Conservation (phyloP, 164 flowering plant genomes). For the Vitis riparia region DNA sequence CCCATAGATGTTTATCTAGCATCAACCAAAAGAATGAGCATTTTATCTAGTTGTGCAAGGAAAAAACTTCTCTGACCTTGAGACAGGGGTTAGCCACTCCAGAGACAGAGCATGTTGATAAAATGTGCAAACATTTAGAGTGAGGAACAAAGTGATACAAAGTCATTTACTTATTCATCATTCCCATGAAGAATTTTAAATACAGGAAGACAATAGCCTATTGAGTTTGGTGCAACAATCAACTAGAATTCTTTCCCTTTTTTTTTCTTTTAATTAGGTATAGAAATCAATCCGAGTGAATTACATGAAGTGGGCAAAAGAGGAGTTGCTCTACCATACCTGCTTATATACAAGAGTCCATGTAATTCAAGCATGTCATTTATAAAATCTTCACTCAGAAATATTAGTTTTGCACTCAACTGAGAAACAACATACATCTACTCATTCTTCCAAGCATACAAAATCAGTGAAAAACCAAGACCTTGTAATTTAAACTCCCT, state of each 20-base stretch:
- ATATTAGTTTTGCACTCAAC: neutral
- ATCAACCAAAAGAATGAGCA: neutral
- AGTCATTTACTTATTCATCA: too few relatives aligned
- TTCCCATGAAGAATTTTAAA: neutral
- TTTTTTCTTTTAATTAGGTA: too few relatives aligned
- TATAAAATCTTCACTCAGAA: neutral
- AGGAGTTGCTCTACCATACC: neutral
- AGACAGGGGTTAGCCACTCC: neutral
- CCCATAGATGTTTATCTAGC: neutral
- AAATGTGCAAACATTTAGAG: neutral
- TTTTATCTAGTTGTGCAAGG: neutral
- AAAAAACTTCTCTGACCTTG: neutral
- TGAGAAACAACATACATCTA: neutral
- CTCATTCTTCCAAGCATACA: conserved; percentile 20
- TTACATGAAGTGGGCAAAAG: neutral
- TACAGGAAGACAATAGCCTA: neutral
- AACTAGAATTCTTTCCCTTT: neutral
- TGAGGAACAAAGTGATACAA: neutral
- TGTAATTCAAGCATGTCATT: neutral
- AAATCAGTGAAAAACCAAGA: conserved; percentile 7
- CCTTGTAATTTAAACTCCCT: conserved; percentile 4
- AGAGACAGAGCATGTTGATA: neutral
- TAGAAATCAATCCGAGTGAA: neutral
- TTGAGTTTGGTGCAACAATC: neutral
- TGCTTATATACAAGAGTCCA: neutral